phyloP scores from a whole-genome alignment of 2,329 filamentous ascomycete species.

The Gaeumannomyces tritici region DNA sequence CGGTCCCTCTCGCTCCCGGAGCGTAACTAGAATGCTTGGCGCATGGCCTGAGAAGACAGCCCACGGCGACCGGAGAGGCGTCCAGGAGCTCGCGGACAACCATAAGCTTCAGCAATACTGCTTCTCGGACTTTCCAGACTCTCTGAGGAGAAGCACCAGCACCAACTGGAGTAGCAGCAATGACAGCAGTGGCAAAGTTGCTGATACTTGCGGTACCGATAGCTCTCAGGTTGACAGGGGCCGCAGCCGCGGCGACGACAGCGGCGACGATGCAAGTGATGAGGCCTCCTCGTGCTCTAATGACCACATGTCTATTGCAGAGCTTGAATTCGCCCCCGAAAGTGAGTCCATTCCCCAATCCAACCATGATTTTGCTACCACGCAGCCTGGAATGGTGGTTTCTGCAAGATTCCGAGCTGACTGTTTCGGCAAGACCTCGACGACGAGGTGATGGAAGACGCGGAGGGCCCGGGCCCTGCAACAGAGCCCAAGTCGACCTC shows the following conservation, averaged over 20 bases:
- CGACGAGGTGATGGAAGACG: background rate
- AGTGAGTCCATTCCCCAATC: background rate
- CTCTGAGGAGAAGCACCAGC: background rate
- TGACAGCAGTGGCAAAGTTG: too few relatives aligned
- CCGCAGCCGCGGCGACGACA: background rate
- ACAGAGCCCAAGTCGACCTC: background rate
- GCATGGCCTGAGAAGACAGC: background rate
- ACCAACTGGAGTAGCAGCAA: background rate
- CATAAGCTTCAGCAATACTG: background rate
- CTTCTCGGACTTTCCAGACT: background rate
- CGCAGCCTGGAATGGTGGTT: too few relatives aligned
- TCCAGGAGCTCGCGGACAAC: background rate
- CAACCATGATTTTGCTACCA: too few relatives aligned
- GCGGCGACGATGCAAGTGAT: background rate
- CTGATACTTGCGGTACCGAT: too few relatives aligned
- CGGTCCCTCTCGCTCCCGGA: background rate
- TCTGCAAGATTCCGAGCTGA: background rate
- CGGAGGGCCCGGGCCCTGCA: background rate
- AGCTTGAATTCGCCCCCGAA: background rate
- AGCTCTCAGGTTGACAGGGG: too few relatives aligned
- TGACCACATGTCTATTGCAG: background rate
- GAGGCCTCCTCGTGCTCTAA: background rate
- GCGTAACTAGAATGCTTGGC: background rate
- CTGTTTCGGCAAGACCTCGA: background rate
- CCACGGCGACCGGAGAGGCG: too few relatives aligned